Conservation (phyloP, 2,329 filamentous ascomycete genomes). For the Shiraia sp. region DNA sequence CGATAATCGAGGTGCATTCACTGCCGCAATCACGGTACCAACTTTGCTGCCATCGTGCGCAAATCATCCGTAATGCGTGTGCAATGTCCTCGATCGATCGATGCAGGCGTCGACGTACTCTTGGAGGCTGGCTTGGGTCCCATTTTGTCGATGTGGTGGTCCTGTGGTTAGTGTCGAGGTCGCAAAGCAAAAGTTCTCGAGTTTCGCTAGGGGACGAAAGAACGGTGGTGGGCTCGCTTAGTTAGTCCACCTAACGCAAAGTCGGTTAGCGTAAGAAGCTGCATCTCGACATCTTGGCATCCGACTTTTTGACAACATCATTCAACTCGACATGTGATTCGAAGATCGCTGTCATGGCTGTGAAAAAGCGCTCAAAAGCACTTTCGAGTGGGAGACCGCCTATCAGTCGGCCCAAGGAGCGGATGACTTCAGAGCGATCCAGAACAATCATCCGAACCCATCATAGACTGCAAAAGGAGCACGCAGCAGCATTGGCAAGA, state of each 20-base stretch:
- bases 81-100: constrained; percentile 12
- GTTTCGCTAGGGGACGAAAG: constrained; percentile 18
- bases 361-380: constrained; percentile 38
- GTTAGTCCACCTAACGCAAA: not conserved
- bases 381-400: constrained; percentile 43
- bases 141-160: constrained; percentile 45
- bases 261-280: constrained; percentile 21
- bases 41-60: constrained; percentile 10
- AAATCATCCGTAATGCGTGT: constrained; percentile 10
- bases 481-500: constrained; percentile 54
- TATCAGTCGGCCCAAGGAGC: constrained; percentile 29
- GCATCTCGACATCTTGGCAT: constrained; percentile 21
- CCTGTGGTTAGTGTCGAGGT: constrained; percentile 40
- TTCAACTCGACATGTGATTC: constrained; percentile 9
- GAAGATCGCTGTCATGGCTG: constrained; percentile 24
- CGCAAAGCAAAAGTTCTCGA: constrained; percentile 25
- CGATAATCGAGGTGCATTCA: constrained; percentile 27
- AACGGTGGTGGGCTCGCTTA: constrained; percentile 12
- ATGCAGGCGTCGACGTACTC: constrained; percentile 32
- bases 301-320: constrained; percentile 1
- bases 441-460: constrained; percentile 63
- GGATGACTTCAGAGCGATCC: constrained; percentile 61
- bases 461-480: constrained; percentile 62
- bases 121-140: constrained; percentile 44
- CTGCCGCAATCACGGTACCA: constrained; percentile 17